These are phyloP conservation scores for Hordeum marinum DNA, from an alignment of 176 grass and related monocot genomes.

Conservation along the genomic window DNA sequence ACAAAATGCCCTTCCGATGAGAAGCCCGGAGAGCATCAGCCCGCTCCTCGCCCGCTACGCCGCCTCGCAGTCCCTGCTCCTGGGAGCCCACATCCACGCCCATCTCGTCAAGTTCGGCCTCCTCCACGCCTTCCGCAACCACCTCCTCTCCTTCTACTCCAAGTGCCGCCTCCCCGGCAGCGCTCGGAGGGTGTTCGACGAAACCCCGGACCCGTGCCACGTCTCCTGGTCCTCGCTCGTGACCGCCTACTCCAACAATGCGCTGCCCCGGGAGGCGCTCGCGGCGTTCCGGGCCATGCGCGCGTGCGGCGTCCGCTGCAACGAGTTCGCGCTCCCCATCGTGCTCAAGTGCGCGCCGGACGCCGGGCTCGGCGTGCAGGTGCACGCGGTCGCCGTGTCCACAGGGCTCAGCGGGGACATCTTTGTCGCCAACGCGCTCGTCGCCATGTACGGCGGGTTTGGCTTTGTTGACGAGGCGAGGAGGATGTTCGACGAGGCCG, in stretches of 20 bases:
- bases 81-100: constrained; percentile 50
- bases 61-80: constrained; percentile 23
- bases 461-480: constrained; percentile 43
- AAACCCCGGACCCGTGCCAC: constrained; percentile 55
- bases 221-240: constrained; percentile 81
- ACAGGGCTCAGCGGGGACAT: constrained; percentile 45
- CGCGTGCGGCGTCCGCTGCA: constrained; percentile 38
- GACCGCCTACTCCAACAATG: constrained; percentile 63
- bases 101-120: constrained; percentile 54
- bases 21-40: constrained; percentile 18
- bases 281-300: constrained; percentile 50
- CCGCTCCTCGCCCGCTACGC: constrained; percentile 30
- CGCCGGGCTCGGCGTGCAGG: constrained; percentile 47
- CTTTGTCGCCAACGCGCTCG: constrained; percentile 69
- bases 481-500: constrained; percentile 53
- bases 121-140: constrained; percentile 41
- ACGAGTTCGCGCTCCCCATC: constrained; percentile 74
- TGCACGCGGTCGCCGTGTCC: constrained; percentile 51
- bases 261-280: constrained; percentile 46
- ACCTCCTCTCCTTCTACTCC: constrained; percentile 59
- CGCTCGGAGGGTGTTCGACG: constrained; percentile 77
- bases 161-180: constrained; percentile 35
- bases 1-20: constrained; percentile 21
- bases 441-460: constrained; percentile 67
- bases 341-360: constrained; percentile 55